phyloP scores from a whole-genome alignment of 1,139 yeast genomes.

The Kurtzmaniella quercitrusa region DNA sequence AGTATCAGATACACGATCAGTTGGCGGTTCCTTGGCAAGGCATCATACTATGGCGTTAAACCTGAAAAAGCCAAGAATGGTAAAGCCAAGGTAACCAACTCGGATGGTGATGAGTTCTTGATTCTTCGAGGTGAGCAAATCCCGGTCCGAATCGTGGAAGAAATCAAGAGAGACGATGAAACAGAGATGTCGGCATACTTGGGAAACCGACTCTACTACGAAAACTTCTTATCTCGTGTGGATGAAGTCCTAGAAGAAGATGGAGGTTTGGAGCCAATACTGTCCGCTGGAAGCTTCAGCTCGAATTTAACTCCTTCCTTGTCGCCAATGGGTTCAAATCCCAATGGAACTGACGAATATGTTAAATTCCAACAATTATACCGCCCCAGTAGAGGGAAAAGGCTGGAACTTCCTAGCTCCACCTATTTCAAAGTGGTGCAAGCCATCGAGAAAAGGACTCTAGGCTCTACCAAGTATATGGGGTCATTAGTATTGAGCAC shows the following conservation, averaged over 20 bases:
- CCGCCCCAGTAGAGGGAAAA: constrained; percentile 8
- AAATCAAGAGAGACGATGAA: constrained; percentile 9
- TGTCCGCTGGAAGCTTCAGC: constrained; percentile 4
- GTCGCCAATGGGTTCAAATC: not conserved
- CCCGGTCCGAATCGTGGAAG: constrained; percentile 29
- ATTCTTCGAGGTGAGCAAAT: constrained; percentile 30
- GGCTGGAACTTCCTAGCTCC: not conserved
- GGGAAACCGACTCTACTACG: constrained; percentile 20
- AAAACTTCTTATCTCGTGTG: constrained; percentile 23
- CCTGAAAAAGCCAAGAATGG: constrained; percentile 8
- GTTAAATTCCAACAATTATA: constrained; percentile 20
- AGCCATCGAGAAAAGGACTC: constrained; percentile 13
- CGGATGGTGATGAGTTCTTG: constrained; percentile 38
- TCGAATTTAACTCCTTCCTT: constrained; percentile 7
- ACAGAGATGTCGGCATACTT: constrained; percentile 11
- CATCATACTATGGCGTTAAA: constrained; percentile 17
- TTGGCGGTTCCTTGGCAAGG: constrained; percentile 40
- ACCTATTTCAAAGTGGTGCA: constrained; percentile 10
- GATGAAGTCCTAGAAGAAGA: constrained; percentile 15
- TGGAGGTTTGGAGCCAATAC: not conserved
- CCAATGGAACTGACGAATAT: constrained; percentile 7
- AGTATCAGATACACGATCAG: constrained; percentile 33
- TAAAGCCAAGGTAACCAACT: constrained; percentile 18
- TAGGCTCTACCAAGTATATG: constrained; percentile 24
- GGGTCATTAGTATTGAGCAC: constrained; percentile 25